Base-by-base conservation (phyloP, 106 monocot genomes). In the Acanthochlamys bracteata region DNA sequence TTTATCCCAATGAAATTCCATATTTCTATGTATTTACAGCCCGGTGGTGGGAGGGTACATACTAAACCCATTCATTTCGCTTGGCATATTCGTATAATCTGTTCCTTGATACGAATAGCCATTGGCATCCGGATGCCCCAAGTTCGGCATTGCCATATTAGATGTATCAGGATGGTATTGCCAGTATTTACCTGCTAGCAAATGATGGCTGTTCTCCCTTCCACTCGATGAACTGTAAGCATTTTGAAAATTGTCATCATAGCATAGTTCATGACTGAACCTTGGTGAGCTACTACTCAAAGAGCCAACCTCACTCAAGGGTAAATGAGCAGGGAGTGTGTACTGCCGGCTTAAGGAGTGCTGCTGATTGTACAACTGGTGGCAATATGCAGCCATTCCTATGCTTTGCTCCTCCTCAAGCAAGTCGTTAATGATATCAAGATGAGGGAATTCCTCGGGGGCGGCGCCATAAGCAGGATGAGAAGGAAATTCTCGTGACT, bases 371-470 rank as follows among this genome's bases (percentile, higher is more conserved):
- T 55, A 55, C 10, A 66, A 43, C 41, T 56, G 57, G 4, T 76
- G 64, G 10, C 59, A 13, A 4, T 68, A 22, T 19, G 22, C 45
- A 41, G 66, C n/a, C 61, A 39, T 71, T 23, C 71, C 73, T 52
- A 52, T 43, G 39, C 24, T 68, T 47, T 76, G 83, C 9, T 91
- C 95, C 51, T 96, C 96, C 22, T 96, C 76, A 47, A 96, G 80
- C 77, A 96, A 72, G 49, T 84, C 84, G 66, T 96, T 91, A 57
- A 96, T 96, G 43, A 96, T 87, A 67, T 90, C 95, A 60, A 96
- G 73, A 55, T 96, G 95, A 4, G 95, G 95, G 46, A 96, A 96
- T 41, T 96, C 95, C 3, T 96, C 87, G 2, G 52, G 65, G 25
- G 71, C 66, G 10, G 39, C 7, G 17, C 71, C 89, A 33, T 67